Evolutionary conservation across 495 filamentous ascomycete species (phyloP), one percentile per base, ranked within the genome.

Genomic region (Tuber borchii): DNA sequence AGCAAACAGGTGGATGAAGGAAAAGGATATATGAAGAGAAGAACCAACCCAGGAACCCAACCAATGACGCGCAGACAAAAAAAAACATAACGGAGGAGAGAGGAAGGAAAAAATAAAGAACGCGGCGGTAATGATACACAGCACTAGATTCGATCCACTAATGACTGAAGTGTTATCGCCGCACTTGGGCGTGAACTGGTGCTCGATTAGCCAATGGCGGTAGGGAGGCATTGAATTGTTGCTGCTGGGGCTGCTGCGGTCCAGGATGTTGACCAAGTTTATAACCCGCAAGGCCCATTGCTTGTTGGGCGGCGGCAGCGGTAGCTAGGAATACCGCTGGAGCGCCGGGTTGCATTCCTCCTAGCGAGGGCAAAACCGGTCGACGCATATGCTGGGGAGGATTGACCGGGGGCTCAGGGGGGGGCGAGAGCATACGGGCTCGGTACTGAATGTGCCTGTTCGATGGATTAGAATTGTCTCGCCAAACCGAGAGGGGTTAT

Each of bases 381-480:
- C 79, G 72, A 42, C 79, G 79, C 69, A 77, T 65, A 8, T 73
- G 75, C 43, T 78, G 73, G 69, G 45, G 44, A 45, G 70, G 45
- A 46, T 80, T 45, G 39, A 45, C 71, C 43, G 65, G 73, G 22
- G 39, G 56, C 37, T 83, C 82, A 34, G 77, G 78, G 46, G 82
- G 82, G 5, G 82, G 82, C 10, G 82, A 83, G 65, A 83, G 74
- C 75, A 83, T 73, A 20, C 81, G 76, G 10, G 82, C 78, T 44
- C 82, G 78, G 68, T 79, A 83, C 74, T 77, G 80, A 71, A 82
- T 83, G 70, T 79, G 78, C 51, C 81, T 83, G 56, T 65, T 65
- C 12, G 56, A 31, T 31, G 56, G 31, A 56, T 40, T 17, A 76
- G 31, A 43, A 51, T 22, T 42, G 77, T 65, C 75, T 68, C 42